These are phyloP conservation scores for Penicillium sp. DNA, from an alignment of 2,329 filamentous ascomycete genomes.

Conservation along the genomic window DNA sequence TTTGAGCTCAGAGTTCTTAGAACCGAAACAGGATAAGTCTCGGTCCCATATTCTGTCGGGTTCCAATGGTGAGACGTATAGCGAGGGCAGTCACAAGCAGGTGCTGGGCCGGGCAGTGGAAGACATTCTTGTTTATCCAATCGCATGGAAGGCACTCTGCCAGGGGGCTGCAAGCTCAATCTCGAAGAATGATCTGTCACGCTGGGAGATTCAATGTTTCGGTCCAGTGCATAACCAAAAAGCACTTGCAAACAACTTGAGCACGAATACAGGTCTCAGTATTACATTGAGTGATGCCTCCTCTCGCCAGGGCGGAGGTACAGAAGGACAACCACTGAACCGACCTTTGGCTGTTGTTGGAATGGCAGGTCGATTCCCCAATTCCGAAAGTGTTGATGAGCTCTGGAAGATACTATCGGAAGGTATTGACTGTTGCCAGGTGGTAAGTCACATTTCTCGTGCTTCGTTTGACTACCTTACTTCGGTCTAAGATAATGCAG, in stretches of 20 bases:
- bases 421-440: constrained; percentile 67
- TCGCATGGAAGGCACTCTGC: not conserved
- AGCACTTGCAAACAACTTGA: not conserved
- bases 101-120: not conserved
- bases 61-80: not conserved
- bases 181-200: not conserved
- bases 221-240: not conserved
- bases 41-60: not conserved
- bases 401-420: constrained; percentile 70
- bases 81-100: not conserved
- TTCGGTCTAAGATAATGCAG: constrained; percentile 33
- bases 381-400: constrained; percentile 63
- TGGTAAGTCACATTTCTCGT: constrained; percentile 48
- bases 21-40: not conserved
- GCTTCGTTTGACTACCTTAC: no score
- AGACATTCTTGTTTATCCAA: not conserved
- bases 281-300: not conserved
- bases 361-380: constrained; percentile 71
- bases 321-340: not conserved
- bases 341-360: constrained; percentile 65
- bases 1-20: not conserved
- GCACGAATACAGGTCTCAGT: not conserved
- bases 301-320: no score
- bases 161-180: not conserved
- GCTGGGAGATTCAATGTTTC: not conserved